Base-by-base conservation (phyloP, 2,329 filamentous ascomycete genomes). In the Juglanconis sp. region DNA sequence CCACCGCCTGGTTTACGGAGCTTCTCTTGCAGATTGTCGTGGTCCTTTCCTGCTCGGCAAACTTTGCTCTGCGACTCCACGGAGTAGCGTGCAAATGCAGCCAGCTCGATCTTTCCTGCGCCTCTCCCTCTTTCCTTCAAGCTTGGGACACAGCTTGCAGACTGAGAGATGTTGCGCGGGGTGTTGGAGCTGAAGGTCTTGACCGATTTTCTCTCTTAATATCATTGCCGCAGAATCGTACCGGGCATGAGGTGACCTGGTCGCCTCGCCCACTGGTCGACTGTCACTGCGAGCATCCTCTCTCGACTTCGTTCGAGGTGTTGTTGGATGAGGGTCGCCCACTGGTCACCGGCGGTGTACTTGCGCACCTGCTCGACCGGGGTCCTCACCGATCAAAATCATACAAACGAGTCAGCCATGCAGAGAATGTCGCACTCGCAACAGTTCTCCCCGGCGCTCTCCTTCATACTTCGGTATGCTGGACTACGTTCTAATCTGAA, bases 401-500 rank as follows among this genome's bases (percentile, higher is more conserved):
- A 90, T 87, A 70, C 78, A 77, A 78, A 90, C 89, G 91, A 93
- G 90, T 93, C 81, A 87, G 85, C 85, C 88, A 90, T 86, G 87
- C 82, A 80, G 88, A 93, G 90, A 95, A 95, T 94, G 90, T 88
- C 86, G 91, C 90, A 79, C 82, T 88, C 81, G 89, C 90, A 88
- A 89, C 92, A 96, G 80, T 96, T 96, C 91, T 92, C 86, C 87
- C 87, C 87, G 89, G 90, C 90, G 89, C 86, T 87, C 83, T 83
- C 80, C 79, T 81, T 76, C 82, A 85, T 84, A 81, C 81, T 75
- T 70, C 71, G 78, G 81, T 84, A 81, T 85, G 81, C 77, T 82
- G 87, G 85, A 86, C 82, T 82, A 85, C 84, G 86, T 87, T 91
- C 89, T 91, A 87, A 91, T 90, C 88, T 91, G 78, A 87, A 78